Base-by-base conservation (phyloP, 176 grass and related monocot genomes). In the Typha latifolia region DNA sequence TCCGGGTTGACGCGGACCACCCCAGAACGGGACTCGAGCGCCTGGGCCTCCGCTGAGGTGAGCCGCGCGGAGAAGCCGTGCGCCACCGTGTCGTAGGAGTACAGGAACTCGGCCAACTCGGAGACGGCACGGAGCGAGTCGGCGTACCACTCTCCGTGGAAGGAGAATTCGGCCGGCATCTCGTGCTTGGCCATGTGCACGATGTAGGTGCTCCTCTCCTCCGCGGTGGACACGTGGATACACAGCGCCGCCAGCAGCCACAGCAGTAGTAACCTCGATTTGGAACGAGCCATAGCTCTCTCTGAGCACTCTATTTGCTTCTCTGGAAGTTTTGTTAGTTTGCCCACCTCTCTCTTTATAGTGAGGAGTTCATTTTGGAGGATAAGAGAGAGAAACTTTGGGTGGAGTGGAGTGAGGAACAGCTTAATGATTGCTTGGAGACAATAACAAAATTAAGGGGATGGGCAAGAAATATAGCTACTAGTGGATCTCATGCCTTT, bases 51-150 rank as follows among this genome's bases (percentile, higher is more conserved):
- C 49, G 24, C 62, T 4, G 55, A 10, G 0, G 93, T 92, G 49
- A 97, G 78, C 26, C 85, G 85, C 20, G 93, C 86, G 0, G 93
- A 92, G 85, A 92, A 97, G 43, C 93, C 93, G 61, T 97, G 82
- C 10, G 75, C 15, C 12, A 89, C 77, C 14, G 88, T 86, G 83
- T 92, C 88, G 61, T 97, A 97, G 5, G 80, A 43, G 72, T 97
- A 97, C 14, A 97, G 67, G 61, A 97, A 86, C 78, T 86, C 67
- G 62, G 82, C 79, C 1, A 51, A 72, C 13, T 51, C 13, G 12
- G 88, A 91, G 14, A 97, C 88, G 10, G 88, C 79, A 4, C 77
- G 68, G 7, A 97, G 85, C 1, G 93, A 97, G 0, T 88, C 79
- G 78, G 84, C 82, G 78, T 97, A 97, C 93, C 93, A 97, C 72